Evolutionary conservation across 768 basidiomycete genomes (phyloP).

Genomic region (Clavulina sp.): DNA sequence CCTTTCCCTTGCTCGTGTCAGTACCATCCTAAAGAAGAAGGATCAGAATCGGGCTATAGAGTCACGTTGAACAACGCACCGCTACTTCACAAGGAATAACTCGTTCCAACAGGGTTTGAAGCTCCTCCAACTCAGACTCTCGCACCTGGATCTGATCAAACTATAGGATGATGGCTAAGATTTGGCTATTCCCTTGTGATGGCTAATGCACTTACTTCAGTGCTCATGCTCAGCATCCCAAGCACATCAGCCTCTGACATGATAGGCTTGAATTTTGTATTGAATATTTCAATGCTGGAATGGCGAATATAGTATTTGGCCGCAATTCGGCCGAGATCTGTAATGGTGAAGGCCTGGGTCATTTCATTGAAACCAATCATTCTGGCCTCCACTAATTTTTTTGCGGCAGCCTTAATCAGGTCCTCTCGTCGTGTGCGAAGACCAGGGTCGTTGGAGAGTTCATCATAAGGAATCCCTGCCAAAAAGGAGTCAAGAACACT

Average conservation of each 20-base stretch:
- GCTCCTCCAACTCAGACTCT: constrained; percentile 73
- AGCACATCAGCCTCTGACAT: constrained; percentile 94
- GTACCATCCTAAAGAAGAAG: constrained; percentile 36
- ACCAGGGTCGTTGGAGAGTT: constrained; percentile 49
- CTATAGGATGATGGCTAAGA: constrained; percentile 22
- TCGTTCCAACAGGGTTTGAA: constrained; percentile 46
- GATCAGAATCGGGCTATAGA: background rate
- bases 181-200: too few species aligned
- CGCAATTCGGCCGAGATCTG: constrained; percentile 90
- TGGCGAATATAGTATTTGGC: constrained; percentile 91
- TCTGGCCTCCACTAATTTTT: constrained; percentile 41
- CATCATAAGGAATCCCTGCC: constrained; percentile 57
- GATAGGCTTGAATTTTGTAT: constrained; percentile 47
- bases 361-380: constrained; percentile 68
- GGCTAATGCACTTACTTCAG: constrained; percentile 48
- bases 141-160: constrained; percentile 91
- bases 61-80: constrained; percentile 25
- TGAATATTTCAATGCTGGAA: constrained; percentile 75
- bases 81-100: constrained; percentile 64
- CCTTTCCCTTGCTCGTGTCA: constrained; percentile 58
- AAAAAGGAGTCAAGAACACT: constrained; percentile 3
- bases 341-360: constrained; percentile 45
- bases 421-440: constrained; percentile 52
- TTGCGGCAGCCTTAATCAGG: constrained; percentile 49
- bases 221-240: constrained; percentile 70